These are phyloP conservation scores for Gentiana macrophylla DNA, from an alignment of 257 asterid genomes.

Conservation along the genomic window DNA sequence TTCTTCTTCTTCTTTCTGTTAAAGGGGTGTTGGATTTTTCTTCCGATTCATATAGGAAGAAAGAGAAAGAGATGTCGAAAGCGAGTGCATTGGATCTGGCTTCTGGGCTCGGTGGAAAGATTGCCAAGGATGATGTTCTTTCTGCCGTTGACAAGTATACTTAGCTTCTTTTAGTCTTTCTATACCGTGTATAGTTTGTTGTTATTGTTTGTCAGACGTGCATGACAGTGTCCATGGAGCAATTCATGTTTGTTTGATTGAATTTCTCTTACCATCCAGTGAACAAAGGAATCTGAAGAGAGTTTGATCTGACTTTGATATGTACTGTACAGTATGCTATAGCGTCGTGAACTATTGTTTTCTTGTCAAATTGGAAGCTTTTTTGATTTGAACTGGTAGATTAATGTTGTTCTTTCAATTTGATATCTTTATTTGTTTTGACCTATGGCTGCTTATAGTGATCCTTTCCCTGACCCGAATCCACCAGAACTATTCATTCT, in stretches of 20 bases:
- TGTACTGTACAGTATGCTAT: no score
- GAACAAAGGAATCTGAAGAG: no score
- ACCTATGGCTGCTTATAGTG: no score
- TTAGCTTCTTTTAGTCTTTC: neutral
- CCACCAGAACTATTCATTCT: no score
- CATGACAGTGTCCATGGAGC: neutral
- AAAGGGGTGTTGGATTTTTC: neutral
- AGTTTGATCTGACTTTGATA: no score
- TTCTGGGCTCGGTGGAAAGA: conserved; percentile 83
- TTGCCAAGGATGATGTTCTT: conserved; percentile 61
- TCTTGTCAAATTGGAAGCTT: no score
- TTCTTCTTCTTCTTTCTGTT: neutral
- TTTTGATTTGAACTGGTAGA: no score
- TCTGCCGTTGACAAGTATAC: conserved; percentile 78
- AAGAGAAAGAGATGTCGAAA: conserved; percentile 49
- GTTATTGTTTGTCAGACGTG: neutral
- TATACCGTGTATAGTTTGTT: neutral
- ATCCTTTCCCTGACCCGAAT: no score
- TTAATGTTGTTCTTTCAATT: no score
- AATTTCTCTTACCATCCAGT: neutral
- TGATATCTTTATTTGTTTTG: no score
- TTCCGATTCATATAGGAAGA: conserved; percentile 19
- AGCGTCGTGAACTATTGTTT: no score
- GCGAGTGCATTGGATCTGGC: conserved; percentile 83
- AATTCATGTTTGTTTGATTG: neutral